phyloP scores from a whole-genome alignment of 257 asterid species.

The Solanum peruvianum region DNA sequence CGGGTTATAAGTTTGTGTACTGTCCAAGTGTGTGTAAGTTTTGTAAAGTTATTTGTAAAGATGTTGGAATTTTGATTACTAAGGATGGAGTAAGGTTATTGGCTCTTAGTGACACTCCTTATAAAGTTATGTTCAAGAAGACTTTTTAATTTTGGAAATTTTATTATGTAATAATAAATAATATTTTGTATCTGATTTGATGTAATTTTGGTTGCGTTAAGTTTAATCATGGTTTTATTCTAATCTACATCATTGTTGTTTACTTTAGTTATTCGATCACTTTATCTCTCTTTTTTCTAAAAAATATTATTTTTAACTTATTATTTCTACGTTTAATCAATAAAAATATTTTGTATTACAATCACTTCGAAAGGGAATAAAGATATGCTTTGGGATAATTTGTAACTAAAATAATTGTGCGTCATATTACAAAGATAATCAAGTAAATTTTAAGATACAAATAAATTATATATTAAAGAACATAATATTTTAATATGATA shows the following conservation, averaged over 20 bases:
- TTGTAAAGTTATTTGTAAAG: constrained; percentile 10
- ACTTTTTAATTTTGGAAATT: background rate
- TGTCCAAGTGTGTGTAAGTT: constrained; percentile 5
- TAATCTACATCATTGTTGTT: background rate
- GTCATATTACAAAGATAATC: background rate
- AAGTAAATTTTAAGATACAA: background rate
- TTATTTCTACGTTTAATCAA: background rate
- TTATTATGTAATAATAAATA: background rate
- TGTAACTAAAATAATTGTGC: background rate
- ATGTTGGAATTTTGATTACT: background rate
- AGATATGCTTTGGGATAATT: background rate
- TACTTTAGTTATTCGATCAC: background rate
- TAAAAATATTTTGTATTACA: background rate
- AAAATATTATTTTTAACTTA: background rate
- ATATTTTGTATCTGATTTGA: background rate
- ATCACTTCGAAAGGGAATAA: background rate
- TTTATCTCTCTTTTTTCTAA: background rate
- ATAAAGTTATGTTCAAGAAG: background rate
- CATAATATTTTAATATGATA: background rate
- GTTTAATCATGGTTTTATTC: background rate
- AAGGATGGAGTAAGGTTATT: background rate
- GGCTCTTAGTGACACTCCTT: constrained; percentile 3
- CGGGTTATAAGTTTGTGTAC: background rate
- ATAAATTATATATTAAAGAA: background rate
- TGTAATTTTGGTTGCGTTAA: background rate